These are phyloP conservation scores for Kappamyces sp. DNA, from an alignment of 192 early-diverging fungal species.

Conservation along the genomic window DNA sequence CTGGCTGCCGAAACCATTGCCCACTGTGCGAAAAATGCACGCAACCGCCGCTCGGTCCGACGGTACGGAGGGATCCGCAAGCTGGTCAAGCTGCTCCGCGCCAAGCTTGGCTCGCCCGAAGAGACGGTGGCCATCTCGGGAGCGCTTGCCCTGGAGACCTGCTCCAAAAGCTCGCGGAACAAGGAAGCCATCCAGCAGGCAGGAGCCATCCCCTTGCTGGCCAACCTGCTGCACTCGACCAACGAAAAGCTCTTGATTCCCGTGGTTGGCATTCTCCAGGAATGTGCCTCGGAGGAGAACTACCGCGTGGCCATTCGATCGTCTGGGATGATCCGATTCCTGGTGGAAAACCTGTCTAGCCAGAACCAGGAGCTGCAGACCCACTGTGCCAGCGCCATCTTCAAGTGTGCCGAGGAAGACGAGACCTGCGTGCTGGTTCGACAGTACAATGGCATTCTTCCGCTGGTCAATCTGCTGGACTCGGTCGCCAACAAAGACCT, in stretches of 20 bases:
- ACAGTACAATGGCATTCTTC: conserved; percentile 44
- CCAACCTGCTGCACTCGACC: conserved; percentile 47
- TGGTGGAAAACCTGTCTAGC: conserved; percentile 56
- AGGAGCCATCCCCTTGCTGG: conserved; percentile 53
- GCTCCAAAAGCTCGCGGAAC: conserved; percentile 52
- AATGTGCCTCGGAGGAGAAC: conserved; percentile 56
- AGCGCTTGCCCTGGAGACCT: conserved; percentile 52
- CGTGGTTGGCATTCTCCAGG: conserved; percentile 58
- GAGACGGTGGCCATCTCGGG: conserved; percentile 56
- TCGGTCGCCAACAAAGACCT: conserved; percentile 56
- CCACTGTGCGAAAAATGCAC: conserved; percentile 58
- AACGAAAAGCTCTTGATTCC: conserved; percentile 59
- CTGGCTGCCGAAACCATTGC: conserved; percentile 63
- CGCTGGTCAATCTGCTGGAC: conserved; percentile 54
- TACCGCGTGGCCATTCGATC: conserved; percentile 51
- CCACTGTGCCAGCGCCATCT: conserved; percentile 58
- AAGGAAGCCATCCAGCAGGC: conserved; percentile 59
- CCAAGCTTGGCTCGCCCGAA: conserved; percentile 36
- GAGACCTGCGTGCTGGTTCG: conserved; percentile 53
- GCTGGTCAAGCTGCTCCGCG: conserved; percentile 51
- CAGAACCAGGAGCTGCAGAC: conserved; percentile 57
- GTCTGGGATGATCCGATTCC: conserved; percentile 58
- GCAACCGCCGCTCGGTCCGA: conserved; percentile 49
- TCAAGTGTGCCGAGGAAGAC: conserved; percentile 64
- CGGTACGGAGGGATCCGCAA: conserved; percentile 54